These are phyloP conservation scores for Neonectria sp. DNA, from an alignment of 2,329 filamentous ascomycete species.

Conservation along the genomic window DNA sequence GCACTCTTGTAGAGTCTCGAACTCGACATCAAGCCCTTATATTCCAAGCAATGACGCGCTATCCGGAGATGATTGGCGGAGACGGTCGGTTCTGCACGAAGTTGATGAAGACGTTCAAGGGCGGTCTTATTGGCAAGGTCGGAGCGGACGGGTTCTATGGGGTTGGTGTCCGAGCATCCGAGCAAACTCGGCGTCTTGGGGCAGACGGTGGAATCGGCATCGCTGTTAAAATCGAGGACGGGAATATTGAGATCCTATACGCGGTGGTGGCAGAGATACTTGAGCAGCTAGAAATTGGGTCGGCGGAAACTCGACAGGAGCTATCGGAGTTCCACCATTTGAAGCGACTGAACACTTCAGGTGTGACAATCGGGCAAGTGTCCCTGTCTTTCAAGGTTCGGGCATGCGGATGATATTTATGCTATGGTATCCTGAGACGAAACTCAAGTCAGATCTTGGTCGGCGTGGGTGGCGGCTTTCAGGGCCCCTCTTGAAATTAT, in stretches of 20 bases:
- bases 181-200: slow-evolving; percentile 54
- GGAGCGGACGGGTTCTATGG: slow-evolving; percentile 66
- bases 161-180: slow-evolving; percentile 57
- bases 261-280: slow-evolving; percentile 61
- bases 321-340: slow-evolving; percentile 53
- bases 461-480: too few species aligned
- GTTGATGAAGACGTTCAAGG: slow-evolving; percentile 58
- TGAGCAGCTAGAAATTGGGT: slow-evolving; percentile 58
- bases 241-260: slow-evolving; percentile 60
- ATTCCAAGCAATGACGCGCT: slow-evolving; percentile 58
- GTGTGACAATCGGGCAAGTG: slow-evolving; percentile 53
- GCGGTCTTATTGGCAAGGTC: slow-evolving; percentile 61
- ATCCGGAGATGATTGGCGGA: slow-evolving; percentile 62
- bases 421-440: too few species aligned
- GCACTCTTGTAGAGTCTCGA: slow-evolving; percentile 14
- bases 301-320: slow-evolving; percentile 45
- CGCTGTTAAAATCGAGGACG: slow-evolving; percentile 65
- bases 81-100: slow-evolving; percentile 62
- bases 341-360: slow-evolving; percentile 55
- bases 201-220: slow-evolving; percentile 58
- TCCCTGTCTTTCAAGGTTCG: slow-evolving; percentile 36
- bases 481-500: too few species aligned
- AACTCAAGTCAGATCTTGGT: too few species aligned
- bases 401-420: background rate
- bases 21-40: slow-evolving; percentile 51